Percentiles rank a stretch among this genome's conserved stretches.
These are phyloP conservation scores for Leccinum fibrillosum DNA, from an alignment of 768 basidiomycete species.

Conservation along the genomic window DNA sequence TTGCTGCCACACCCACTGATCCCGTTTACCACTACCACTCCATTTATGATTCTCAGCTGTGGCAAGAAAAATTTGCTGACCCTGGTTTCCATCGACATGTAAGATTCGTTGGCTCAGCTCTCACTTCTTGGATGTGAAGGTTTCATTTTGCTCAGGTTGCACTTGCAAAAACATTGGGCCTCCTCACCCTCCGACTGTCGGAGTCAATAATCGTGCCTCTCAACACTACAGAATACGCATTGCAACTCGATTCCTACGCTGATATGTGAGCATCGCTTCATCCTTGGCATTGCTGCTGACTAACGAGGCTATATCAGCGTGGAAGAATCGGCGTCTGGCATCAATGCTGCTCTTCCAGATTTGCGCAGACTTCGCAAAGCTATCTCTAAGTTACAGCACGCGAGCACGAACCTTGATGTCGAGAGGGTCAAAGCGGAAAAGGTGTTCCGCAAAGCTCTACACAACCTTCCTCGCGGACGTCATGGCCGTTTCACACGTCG, in stretches of 20 bases:
- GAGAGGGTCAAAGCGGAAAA: conserved; percentile 58
- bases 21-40: conserved; percentile 73
- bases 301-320: conserved; percentile 41
- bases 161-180: conserved; percentile 61
- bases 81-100: conserved; percentile 73
- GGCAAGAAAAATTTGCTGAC: conserved; percentile 74
- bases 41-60: conserved; percentile 67
- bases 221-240: conserved; percentile 72
- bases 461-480: conserved; percentile 13
- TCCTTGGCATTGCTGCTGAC: conserved; percentile 23
- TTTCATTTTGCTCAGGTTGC: conserved; percentile 43
- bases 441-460: conserved; percentile 46
- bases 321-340: conserved; percentile 38
- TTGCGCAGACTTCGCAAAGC: conserved; percentile 45
- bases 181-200: conserved; percentile 54
- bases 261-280: conserved; percentile 43
- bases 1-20: conserved; percentile 39
- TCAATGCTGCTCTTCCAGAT: conserved; percentile 17
- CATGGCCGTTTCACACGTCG: not conserved
- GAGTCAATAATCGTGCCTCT: conserved; percentile 65
- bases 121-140: not conserved
- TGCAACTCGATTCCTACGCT: conserved; percentile 59
- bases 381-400: conserved; percentile 44
- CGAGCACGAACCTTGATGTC: conserved; percentile 53
- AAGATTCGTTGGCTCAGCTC: conserved; percentile 17